Base-by-base conservation (phyloP, 177 flowering plant genomes). In the Telopea speciosissima region DNA sequence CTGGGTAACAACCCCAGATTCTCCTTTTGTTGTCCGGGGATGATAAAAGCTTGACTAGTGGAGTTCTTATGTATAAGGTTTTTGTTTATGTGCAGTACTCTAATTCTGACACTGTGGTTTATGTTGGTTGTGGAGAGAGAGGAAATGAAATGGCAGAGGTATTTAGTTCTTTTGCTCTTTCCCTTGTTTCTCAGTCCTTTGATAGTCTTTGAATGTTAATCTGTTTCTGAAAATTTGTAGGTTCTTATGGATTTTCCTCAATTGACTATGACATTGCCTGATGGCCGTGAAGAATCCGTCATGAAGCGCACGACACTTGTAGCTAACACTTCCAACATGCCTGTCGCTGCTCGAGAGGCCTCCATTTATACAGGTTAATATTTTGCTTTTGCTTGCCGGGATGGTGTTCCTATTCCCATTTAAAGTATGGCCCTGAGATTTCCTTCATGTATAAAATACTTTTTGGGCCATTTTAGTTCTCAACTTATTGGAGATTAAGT, bases 131-230 rank as follows among this genome's bases (percentile, higher is more conserved):
- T 79, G 99, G 99, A 68, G 99, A 96, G 79, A 86, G 98, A 85
- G 99, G 99, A 82, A 96, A 96, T 83, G 99, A 96, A 81, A 96
- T 96, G 99, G 99, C 99, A 16, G 99, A 96, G 92, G 99, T 92
- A 72, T 69, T 78, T 49, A 7, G 16, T 71, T 66, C 0, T 71
- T 40, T 66, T 24, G 65, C 73, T 31, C 68, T n/a, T 68, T 63
- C 45, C 13, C 1, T 68, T 8, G 25, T 52, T 23, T 61, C 0
- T 71, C 4, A 12, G 24, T 42, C 12, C 5, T 67, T 70, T 24
- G 40, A 25, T 22, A 5, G 19, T 72, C 31, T 36, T 33, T 19
- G 36, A 64, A 62, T 69, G 33, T 52, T 60, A 17, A 62, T 58
- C 10, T 67, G 3, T 52, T 17, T 17, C 16, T 26, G 67, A 24